Base-by-base conservation (phyloP, 2,329 filamentous ascomycete species). In the Endothia cerciana region DNA sequence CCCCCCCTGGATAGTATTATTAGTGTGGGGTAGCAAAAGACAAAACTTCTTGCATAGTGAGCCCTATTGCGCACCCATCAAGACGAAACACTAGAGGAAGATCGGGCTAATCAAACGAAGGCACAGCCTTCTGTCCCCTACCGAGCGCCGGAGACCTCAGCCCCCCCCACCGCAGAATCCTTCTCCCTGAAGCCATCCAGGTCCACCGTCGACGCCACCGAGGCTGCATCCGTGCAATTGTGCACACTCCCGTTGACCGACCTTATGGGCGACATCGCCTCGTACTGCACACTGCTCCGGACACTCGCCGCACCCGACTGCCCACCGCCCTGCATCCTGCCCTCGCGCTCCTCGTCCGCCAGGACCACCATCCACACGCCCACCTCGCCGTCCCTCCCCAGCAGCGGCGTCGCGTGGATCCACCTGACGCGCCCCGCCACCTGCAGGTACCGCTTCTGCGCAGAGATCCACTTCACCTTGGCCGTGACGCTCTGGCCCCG, bases 321-420 rank as follows among this genome's bases (percentile, higher is more conserved):
- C 8, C 36, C n/a, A 3, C 36, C 55, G 15, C n/a, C 55, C 36
- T 6, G 28, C 49, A 5, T 36, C 19, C 28, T 11, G 51, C 30
- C 33, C 45, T 55, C 60, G 7, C 36, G 25, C 60, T 91, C 87
- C 62, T 88, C 88, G 67, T 92, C 89, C 3, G 92, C 87, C 17
- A 93, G 81, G 0, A 93, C 83, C 4, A 93, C 82, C 89, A 93
- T 91, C 91, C 91, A 93, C 0, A 92, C 90, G 15, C 91, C 91
- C 0, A 93, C 86, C 6, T 85, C 80, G 1, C 89, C 87, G 68
- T 88, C 88, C 47, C 82, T 82, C 2, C 89, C 90, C 2, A 91
- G 76, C 4, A 93, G 77, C 1, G 91, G 91, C n/a, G 91, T 93
- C 72, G 89, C 91, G 74, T 93, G 91, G 41, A 93, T 90, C 90